Evolutionary conservation across 2,329 filamentous ascomycete genomes (phyloP), one percentile per base, ranked within the genome.

Genomic region (Chaetomium sp.): DNA sequence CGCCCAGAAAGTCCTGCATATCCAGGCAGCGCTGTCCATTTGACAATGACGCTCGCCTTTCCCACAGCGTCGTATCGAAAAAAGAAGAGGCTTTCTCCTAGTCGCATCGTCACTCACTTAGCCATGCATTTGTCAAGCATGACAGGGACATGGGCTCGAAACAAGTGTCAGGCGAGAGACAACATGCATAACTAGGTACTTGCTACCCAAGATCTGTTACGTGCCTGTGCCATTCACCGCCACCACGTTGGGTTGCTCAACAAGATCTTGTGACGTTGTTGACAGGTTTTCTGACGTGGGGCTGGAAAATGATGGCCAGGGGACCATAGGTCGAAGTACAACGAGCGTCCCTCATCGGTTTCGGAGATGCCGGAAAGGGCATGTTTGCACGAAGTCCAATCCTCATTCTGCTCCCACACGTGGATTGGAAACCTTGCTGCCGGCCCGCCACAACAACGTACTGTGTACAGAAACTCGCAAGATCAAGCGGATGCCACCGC

Each of bases 141-240:
- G 63, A 68, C 70, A 70, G 66, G 71, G 70, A 67, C 67, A 70
- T 65, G 68, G 69, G 53, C 57, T 69, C 58, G 58, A 70, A 57
- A 55, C 47, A 33, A 23, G 55, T 64, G 64, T 70, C 63, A 66
- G 68, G 68, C 67, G 57, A 66, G 60, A 60, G 62, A 72, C 69
- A 67, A 70, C 68, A 70, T 70, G 70, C 70, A 71, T 71, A n/a
- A n/a, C n/a, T n/a, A n/a, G n/a, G n/a, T n/a, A 64, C 69, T 73
- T 73, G 71, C 70, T 69, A 72, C 72, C 72, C 68, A 71, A 74
- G 66, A 71, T 68, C 70, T 67, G 38, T 69, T 68, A n/a, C n/a
- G n/a, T n/a, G n/a, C 65, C 65, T 67, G 57, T 70, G 68, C 66
- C 68, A 64, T 70, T 74, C 73, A 74, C 73, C 72, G 73, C 72